A percentile compares a stretch with the other conserved stretches of the same genome.
These are phyloP conservation scores for Neospora caninum DNA, from an alignment of 169 alveolate species.

Conservation along the genomic window DNA sequence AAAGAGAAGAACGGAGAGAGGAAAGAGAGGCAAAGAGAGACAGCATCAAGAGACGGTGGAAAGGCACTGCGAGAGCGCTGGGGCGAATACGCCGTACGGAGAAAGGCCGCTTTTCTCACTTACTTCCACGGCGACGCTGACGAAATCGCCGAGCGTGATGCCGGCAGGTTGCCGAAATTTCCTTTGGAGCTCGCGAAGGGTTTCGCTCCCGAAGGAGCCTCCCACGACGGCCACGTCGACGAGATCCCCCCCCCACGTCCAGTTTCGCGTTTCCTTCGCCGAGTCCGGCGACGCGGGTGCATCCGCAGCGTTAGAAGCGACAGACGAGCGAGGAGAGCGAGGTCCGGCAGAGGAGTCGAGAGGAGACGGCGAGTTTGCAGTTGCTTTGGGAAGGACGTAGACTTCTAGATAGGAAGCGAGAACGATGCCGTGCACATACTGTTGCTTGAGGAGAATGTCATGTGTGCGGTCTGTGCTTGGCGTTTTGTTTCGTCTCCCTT, in stretches of 20 bases:
- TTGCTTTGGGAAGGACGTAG: not conserved
- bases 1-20: too few species aligned
- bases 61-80: not conserved
- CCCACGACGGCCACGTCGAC: not conserved
- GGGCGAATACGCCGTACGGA: not conserved
- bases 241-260: not conserved
- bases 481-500: not conserved
- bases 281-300: not conserved
- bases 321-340: not conserved
- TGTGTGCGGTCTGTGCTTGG: not conserved
- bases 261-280: not conserved
- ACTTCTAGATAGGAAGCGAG: conserved; percentile 28
- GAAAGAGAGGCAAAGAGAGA: not conserved
- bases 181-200: not conserved
- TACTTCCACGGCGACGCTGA: not conserved
- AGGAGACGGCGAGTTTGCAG: not conserved
- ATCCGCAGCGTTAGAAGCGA: not conserved
- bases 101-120: not conserved
- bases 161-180: not conserved
- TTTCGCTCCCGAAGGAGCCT: not conserved
- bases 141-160: not conserved
- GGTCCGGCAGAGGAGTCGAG: not conserved
- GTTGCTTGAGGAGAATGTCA: not conserved
- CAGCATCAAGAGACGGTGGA: not conserved
- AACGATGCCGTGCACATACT: not conserved